These are phyloP conservation scores for Pseudomassariella vexata DNA, from an alignment of 2,329 filamentous ascomycete genomes.

Conservation along the genomic window DNA sequence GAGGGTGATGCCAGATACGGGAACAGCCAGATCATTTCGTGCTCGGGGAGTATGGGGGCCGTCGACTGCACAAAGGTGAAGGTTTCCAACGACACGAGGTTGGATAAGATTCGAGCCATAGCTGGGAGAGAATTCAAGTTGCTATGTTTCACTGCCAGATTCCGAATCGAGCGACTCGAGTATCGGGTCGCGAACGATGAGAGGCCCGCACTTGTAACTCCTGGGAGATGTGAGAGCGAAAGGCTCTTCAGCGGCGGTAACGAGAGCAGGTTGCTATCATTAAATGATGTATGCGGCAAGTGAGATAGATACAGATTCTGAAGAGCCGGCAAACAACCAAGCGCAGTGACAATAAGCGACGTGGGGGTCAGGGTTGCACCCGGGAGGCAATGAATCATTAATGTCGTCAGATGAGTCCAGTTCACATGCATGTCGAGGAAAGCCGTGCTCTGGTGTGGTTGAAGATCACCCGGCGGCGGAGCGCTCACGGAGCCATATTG, in stretches of 20 bases:
- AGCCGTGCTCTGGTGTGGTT: constrained; percentile 34
- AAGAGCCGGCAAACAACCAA: constrained; percentile 47
- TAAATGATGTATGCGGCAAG: constrained; percentile 50
- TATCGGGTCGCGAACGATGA: constrained; percentile 49
- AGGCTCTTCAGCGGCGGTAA: constrained; percentile 51
- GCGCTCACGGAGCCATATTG: constrained; percentile 16
- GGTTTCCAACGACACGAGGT: constrained; percentile 40
- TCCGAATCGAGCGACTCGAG: constrained; percentile 37
- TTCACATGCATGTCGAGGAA: constrained; percentile 47
- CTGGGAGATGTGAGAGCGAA: constrained; percentile 48
- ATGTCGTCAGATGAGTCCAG: constrained; percentile 49
- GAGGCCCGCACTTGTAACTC: constrained; percentile 50
- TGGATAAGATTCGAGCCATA: constrained; percentile 53
- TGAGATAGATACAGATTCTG: constrained; percentile 55
- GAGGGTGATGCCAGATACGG: constrained; percentile 55
- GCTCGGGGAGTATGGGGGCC: constrained; percentile 48
- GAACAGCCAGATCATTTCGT: constrained; percentile 55
- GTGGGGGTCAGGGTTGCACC: constrained; percentile 48
- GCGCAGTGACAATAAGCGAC: constrained; percentile 43
- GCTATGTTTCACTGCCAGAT: constrained; percentile 50
- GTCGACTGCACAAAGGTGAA: constrained; percentile 51
- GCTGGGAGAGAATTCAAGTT: constrained; percentile 50
- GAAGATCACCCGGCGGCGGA: constrained; percentile 29
- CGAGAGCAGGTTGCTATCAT: constrained; percentile 47
- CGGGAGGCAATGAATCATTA: constrained; percentile 54